Evolutionary conservation across 2,329 filamentous ascomycete genomes (phyloP).

Genomic region (Cordyceps javanica): DNA sequence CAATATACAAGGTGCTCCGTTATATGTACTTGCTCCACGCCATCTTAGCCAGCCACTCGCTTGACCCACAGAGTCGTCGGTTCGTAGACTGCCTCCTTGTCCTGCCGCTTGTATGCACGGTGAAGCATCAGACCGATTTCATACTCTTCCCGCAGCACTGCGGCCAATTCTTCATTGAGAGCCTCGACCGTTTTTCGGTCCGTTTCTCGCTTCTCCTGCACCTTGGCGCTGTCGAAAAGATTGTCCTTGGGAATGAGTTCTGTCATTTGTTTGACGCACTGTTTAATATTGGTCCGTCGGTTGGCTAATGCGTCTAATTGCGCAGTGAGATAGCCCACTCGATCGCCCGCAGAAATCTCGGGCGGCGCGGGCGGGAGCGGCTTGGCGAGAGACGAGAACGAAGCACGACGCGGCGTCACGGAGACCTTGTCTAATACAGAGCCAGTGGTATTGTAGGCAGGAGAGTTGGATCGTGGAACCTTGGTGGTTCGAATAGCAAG

Average conservation of each 20-base stretch:
- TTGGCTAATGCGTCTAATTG: constrained; percentile 59
- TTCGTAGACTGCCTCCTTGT: constrained; percentile 59
- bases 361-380: constrained; percentile 56
- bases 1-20: constrained; percentile 1
- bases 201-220: constrained; percentile 47
- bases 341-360: constrained; percentile 54
- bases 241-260: constrained; percentile 69
- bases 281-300: constrained; percentile 64
- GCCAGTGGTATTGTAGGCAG: not conserved
- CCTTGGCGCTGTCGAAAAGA: constrained; percentile 60
- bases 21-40: not conserved
- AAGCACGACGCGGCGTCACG: constrained; percentile 13
- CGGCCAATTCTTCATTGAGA: constrained; percentile 60
- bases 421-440: not conserved
- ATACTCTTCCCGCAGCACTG: constrained; percentile 70
- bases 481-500: not conserved
- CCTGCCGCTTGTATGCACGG: constrained; percentile 67
- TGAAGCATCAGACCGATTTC: constrained; percentile 71
- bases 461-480: not conserved
- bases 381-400: constrained; percentile 43
- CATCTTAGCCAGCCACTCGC: constrained; percentile 56
- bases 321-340: constrained; percentile 60
- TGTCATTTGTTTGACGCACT: constrained; percentile 69
- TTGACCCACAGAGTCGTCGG: constrained; percentile 71
- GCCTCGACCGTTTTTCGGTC: constrained; percentile 61